Evolutionary conservation across 176 grass and related monocot species (phyloP), one percentile per base, ranked within the genome.

Genomic region (Thalia dealbata): DNA sequence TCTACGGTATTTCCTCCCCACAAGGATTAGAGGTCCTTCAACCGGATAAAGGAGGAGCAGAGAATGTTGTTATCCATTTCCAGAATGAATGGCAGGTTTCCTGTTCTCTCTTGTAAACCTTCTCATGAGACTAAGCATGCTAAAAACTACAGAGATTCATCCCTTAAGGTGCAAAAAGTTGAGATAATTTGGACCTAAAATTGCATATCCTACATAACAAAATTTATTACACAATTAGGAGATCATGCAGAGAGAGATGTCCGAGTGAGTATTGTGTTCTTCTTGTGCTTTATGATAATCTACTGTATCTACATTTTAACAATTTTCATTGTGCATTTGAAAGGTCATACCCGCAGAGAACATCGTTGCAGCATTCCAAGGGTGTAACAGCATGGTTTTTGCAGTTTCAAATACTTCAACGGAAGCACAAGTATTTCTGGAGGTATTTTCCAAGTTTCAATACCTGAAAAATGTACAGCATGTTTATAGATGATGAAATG

Each of bases 301-400:
- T 24, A 15, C 14, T 65, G 14, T 64, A 30, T 64, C 11, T 15
- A 27, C 3, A 3, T 32, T 28, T 30, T 65, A 13, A 55, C 11
- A 32, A 73, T 55, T 25, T 52, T 18, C 29, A 14, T 44, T 61
- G 25, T 61, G 72, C 55, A 84, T 84, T 81, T 62, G 55, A 29
- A 78, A 99, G 95, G 87, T 93, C 73, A 99, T 93, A 88, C 90
- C 87, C 10, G 95, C 90, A 79, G 95, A 99, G 82, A 99, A 93
- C 81, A 88, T 93, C 52, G 95, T 93, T 78, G 90, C 90, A 29
- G 85, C 89, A 16, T 93, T 93, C 72, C 90, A 99, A 67, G 85
- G 85, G 58, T 99, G 77, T 44, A 79, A 73, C 13, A 87, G 79
- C 81, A 76, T 77, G 43, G 81, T 99, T 68, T 77, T 93, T 51